phyloP scores from a whole-genome alignment of 176 grass and related monocot genomes.

The Hyparrhenia diplandra region DNA sequence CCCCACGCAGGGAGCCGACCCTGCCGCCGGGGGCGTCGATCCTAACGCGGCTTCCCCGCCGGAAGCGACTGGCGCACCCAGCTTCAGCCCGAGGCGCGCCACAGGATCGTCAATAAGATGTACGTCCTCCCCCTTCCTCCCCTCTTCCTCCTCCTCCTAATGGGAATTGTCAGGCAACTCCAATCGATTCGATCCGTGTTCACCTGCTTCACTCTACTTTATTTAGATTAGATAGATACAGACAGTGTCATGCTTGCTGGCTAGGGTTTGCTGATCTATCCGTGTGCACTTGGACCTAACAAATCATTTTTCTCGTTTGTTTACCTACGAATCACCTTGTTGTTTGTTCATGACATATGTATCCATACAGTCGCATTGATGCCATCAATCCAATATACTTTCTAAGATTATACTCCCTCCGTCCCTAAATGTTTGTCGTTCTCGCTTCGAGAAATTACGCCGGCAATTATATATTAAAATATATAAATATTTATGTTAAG shows the following conservation, averaged over 20 bases:
- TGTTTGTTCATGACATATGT: not conserved
- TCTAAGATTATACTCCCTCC: not conserved
- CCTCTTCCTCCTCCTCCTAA: not conserved
- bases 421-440: too few relatives aligned
- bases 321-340: not conserved
- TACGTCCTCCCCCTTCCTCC: not conserved
- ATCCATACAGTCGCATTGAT: not conserved
- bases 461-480: too few relatives aligned
- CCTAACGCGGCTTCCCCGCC: slow-evolving; percentile 21
- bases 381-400: not conserved
- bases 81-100: slow-evolving; percentile 66
- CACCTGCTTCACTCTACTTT: not conserved
- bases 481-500: too few relatives aligned
- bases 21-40: slow-evolving; percentile 14
- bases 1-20: slow-evolving; percentile 42
- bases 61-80: slow-evolving; percentile 62
- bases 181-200: not conserved
- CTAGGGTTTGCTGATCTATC: not conserved
- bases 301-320: too few relatives aligned
- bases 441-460: too few relatives aligned
- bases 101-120: slow-evolving; percentile 84
- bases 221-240: not conserved
- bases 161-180: not conserved
- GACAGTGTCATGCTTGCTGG: not conserved
- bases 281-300: not conserved